A percentile compares a stretch with the other conserved stretches of the same genome.
Evolutionary conservation across 805 yeast species (phyloP).

Genomic region (Jamesozyma gamospora): DNA sequence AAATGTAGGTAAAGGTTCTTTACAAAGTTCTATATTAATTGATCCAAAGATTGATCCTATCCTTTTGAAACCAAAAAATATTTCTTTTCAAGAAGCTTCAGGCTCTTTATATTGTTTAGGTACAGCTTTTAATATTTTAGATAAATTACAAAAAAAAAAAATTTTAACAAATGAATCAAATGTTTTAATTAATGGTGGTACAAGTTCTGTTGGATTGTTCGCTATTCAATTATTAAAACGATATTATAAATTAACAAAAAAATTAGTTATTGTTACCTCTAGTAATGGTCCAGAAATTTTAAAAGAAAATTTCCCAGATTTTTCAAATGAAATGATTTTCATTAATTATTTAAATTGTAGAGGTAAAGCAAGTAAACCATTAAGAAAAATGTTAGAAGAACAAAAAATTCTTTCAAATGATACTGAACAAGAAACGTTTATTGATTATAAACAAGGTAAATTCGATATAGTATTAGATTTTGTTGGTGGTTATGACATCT

Average conservation of each 20-base stretch:
- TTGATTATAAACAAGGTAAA: constrained; percentile 32
- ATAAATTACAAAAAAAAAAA: constrained; percentile 18
- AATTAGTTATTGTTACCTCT: constrained; percentile 51
- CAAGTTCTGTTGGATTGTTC: constrained; percentile 59
- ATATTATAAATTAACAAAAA: constrained; percentile 35
- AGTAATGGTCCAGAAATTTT: constrained; percentile 40
- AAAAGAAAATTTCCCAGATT: constrained; percentile 32
- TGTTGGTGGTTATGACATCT: constrained; percentile 54
- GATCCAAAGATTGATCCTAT: constrained; percentile 44
- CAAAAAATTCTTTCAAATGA: constrained; percentile 24
- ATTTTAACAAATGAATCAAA: constrained; percentile 34
- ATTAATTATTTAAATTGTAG: constrained; percentile 27
- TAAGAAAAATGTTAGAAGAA: constrained; percentile 25
- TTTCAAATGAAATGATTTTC: constrained; percentile 32
- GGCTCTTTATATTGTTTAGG: constrained; percentile 54
- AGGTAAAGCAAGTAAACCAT: constrained; percentile 27
- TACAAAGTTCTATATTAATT: constrained; percentile 47
- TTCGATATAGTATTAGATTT: constrained; percentile 62
- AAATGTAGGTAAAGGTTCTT: constrained; percentile 42
- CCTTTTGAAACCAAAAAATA: constrained; percentile 36
- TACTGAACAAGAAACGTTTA: constrained; percentile 16
- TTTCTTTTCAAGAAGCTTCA: constrained; percentile 48
- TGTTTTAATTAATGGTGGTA: constrained; percentile 65
- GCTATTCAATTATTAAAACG: constrained; percentile 50
- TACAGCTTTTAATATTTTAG: constrained; percentile 46